phyloP scores from a whole-genome alignment of 2,329 filamentous ascomycete genomes.

The Fusarium sp. region DNA sequence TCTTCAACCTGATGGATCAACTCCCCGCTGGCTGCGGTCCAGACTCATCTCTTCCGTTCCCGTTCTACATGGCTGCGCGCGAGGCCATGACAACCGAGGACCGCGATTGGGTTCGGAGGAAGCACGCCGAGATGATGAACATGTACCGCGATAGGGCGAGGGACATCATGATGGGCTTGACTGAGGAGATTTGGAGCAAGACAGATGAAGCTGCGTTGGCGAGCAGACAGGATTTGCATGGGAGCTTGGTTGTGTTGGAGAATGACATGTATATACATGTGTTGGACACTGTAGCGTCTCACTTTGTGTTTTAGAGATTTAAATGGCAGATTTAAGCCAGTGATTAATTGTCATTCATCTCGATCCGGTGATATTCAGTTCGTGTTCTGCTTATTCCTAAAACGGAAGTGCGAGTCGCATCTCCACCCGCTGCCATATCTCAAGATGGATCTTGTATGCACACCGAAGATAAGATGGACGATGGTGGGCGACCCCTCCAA shows the following conservation, averaged over 20 bases:
- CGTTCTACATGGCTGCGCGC: constrained; percentile 1
- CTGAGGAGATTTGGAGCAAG: constrained; percentile 24
- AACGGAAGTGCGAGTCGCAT: constrained; percentile 8
- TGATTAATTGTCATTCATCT: neutral
- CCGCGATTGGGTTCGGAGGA: neutral
- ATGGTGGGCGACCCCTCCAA: too few relatives aligned
- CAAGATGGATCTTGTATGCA: too few relatives aligned
- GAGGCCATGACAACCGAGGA: neutral
- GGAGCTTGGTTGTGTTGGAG: neutral
- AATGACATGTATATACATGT: constrained; percentile 10
- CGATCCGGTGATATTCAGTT: neutral
- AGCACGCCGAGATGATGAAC: constrained; percentile 18
- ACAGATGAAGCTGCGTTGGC: neutral
- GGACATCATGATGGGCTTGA: constrained; percentile 21
- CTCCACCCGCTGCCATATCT: constrained; percentile 39
- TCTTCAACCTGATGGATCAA: constrained; percentile 1
- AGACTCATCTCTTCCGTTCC: constrained; percentile 1
- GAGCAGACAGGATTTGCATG: neutral
- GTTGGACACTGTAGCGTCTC: neutral
- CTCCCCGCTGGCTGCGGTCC: neutral
- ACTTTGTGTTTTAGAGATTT: neutral
- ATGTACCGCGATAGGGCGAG: constrained; percentile 13
- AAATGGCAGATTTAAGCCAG: too few relatives aligned
- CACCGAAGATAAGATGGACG: too few relatives aligned
- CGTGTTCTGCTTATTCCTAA: constrained; percentile 5